Conservation (phyloP, 331 rosid species). For the Pyrus hybrid region DNA sequence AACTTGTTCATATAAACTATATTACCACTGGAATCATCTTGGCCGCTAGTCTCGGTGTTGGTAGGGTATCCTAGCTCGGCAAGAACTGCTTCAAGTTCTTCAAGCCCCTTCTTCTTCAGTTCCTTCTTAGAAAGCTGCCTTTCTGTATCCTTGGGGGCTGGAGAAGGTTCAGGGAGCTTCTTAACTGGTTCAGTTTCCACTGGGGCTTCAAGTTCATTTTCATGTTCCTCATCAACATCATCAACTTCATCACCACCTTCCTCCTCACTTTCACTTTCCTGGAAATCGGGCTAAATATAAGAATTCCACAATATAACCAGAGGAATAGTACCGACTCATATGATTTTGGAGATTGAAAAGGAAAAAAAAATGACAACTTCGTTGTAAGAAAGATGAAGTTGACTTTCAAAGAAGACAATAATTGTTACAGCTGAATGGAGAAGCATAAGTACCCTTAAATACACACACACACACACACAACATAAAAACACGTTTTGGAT, state of each 20-base stretch:
- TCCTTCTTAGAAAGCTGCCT: slow-evolving; percentile 75
- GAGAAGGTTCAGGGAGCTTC: slow-evolving; percentile 28
- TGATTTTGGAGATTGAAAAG: not conserved
- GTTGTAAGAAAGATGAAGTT: not conserved
- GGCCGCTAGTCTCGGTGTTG: slow-evolving; percentile 24
- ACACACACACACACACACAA: not conserved
- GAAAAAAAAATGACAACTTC: not conserved
- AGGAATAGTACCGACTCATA: not conserved
- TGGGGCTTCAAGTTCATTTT: slow-evolving; percentile 26
- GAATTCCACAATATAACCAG: slow-evolving; percentile 1
- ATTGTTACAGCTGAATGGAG: not conserved
- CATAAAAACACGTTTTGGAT: no score
- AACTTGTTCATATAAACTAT: not conserved
- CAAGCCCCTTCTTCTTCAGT: slow-evolving; percentile 60
- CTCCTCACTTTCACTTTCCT: slow-evolving; percentile 61
- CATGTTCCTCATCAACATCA: slow-evolving; percentile 52
- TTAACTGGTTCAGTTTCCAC: slow-evolving; percentile 27
- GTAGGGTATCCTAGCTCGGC: slow-evolving; percentile 46
- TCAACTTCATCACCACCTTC: slow-evolving; percentile 49
- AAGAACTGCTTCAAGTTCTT: slow-evolving; percentile 64
- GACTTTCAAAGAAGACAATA: not conserved
- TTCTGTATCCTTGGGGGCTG: slow-evolving; percentile 47
- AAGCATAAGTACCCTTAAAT: not conserved
- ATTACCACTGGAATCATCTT: slow-evolving; percentile 47
- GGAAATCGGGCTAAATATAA: slow-evolving; percentile 6